phyloP scores from a whole-genome alignment of 768 basidiomycete species.

The Sporobolomyces phaffii region DNA sequence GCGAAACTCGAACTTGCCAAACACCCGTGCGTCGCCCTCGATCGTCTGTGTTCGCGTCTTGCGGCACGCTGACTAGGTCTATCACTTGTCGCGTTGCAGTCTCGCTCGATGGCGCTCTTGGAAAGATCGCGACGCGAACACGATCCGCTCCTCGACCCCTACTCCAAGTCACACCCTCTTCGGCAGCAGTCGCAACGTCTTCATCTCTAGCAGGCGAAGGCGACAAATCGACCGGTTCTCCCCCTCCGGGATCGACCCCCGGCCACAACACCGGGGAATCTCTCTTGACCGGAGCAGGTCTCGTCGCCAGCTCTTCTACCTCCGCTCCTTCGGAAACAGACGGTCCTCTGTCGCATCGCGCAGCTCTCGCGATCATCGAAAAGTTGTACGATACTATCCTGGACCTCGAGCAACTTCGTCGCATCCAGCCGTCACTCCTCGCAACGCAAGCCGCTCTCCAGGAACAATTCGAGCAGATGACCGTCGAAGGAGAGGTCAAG shows the following conservation, averaged over 20 bases:
- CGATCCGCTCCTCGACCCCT: conserved; percentile 95
- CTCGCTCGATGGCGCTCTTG: conserved; percentile 79
- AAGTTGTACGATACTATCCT: conserved; percentile 76
- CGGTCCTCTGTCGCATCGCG: conserved; percentile 62
- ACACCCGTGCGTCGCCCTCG: conserved; percentile 37
- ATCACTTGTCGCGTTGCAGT: conserved; percentile 52
- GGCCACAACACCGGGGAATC: conserved; percentile 9
- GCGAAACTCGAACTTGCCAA: conserved; percentile 67
- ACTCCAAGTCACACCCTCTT: conserved; percentile 64
- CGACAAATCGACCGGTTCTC: not conserved
- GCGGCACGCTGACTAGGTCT: not conserved
- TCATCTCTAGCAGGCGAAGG: conserved; percentile 47
- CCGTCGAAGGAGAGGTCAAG: conserved; percentile 32
- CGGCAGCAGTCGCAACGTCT: conserved; percentile 47
- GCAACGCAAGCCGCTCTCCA: not conserved
- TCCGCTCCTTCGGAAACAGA: not conserved
- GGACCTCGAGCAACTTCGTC: conserved; percentile 73
- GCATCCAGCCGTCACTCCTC: conserved; percentile 58
- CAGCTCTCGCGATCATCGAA: conserved; percentile 74
- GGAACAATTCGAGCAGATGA: conserved; percentile 33
- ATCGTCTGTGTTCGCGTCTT: not conserved
- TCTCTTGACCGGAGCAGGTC: conserved; percentile 28
- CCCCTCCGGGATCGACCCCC: conserved; percentile 3
- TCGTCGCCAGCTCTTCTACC: conserved; percentile 6
- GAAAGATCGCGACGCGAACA: conserved; percentile 86